Percentiles rank a stretch among this genome's conserved stretches.
Evolutionary conservation across 2,329 filamentous ascomycete species (phyloP).

Genomic region (Scedosporium apiospermum): DNA sequence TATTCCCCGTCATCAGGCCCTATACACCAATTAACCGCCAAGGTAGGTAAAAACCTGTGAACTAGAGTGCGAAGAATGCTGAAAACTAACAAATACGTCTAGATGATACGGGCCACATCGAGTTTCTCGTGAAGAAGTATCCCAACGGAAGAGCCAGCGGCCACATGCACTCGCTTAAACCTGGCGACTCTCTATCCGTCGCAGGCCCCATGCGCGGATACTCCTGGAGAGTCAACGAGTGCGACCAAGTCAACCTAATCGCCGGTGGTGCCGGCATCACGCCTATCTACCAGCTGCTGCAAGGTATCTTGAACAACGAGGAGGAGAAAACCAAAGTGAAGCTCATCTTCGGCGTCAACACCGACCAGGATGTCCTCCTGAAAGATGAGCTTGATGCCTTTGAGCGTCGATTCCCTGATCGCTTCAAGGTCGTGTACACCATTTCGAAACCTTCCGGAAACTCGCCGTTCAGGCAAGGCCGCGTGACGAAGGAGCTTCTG

Average conservation of each 20-base stretch:
- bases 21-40: slow-evolving; percentile 55
- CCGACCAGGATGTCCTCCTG: slow-evolving; percentile 49
- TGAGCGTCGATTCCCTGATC: slow-evolving; percentile 38
- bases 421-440: slow-evolving; percentile 49
- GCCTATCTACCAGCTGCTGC: slow-evolving; percentile 56
- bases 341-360: slow-evolving; percentile 58
- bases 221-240: slow-evolving; percentile 41
- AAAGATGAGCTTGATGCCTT: slow-evolving; percentile 46
- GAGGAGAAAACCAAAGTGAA: slow-evolving; percentile 53
- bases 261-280: slow-evolving; percentile 67
- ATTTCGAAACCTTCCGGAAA: slow-evolving; percentile 37
- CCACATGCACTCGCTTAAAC: slow-evolving; percentile 55
- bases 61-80: background rate
- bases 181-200: slow-evolving; percentile 53
- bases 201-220: slow-evolving; percentile 43
- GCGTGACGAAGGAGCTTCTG: slow-evolving; percentile 48
- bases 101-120: slow-evolving; percentile 48
- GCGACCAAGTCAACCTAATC: slow-evolving; percentile 48
- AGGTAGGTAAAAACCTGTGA: slow-evolving; percentile 21
- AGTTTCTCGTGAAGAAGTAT: slow-evolving; percentile 60
- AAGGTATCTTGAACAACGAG: slow-evolving; percentile 51
- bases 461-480: slow-evolving; percentile 39
- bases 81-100: slow-evolving; percentile 12
- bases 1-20: slow-evolving; percentile 51
- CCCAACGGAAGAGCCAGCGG: slow-evolving; percentile 54